A percentile compares a stretch with the other conserved stretches of the same genome.
Conservation (phyloP, 2,329 filamentous ascomycete species). For the Neoscytalidium dimidiatum region DNA sequence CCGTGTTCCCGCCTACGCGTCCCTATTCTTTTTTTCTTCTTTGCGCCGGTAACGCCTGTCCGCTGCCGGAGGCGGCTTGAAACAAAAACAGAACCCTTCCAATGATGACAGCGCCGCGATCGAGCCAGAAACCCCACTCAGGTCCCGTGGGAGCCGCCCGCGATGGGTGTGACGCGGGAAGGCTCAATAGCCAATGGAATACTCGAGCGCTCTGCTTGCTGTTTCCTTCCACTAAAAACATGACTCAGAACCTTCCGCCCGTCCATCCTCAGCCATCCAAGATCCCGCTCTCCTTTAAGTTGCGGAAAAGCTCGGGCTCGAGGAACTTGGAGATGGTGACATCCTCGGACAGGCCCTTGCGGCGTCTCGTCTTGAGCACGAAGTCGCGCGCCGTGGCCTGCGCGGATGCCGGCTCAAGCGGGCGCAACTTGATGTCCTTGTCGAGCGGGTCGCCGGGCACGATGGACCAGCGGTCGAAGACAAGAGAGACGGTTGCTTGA, state of each 20-base stretch:
- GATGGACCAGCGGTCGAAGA: slow-evolving; percentile 95
- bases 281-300: slow-evolving; percentile 83
- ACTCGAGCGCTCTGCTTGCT: too few relatives aligned
- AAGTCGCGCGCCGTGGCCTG: slow-evolving; percentile 94
- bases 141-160: too few relatives aligned
- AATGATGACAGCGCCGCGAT: too few relatives aligned
- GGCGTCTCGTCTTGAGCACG: slow-evolving; percentile 88
- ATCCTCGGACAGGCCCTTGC: slow-evolving; percentile 94
- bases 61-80: too few relatives aligned
- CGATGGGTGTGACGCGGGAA: too few relatives aligned
- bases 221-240: not conserved
- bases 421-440: slow-evolving; percentile 76
- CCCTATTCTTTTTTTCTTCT: too few relatives aligned
- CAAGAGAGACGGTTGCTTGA: slow-evolving; percentile 83
- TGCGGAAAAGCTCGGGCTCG: slow-evolving; percentile 89
- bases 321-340: slow-evolving; percentile 95
- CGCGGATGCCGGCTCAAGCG: slow-evolving; percentile 82
- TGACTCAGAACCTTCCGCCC: not conserved
- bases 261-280: slow-evolving; percentile 54
- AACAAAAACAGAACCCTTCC: too few relatives aligned
- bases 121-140: too few relatives aligned
- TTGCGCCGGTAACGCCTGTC: too few relatives aligned
- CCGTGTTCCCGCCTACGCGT: too few relatives aligned
- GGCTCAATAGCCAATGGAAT: too few relatives aligned
- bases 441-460: slow-evolving; percentile 96